Base-by-base conservation (phyloP, 768 basidiomycete species). In the Pleurotus cornucopiae region DNA sequence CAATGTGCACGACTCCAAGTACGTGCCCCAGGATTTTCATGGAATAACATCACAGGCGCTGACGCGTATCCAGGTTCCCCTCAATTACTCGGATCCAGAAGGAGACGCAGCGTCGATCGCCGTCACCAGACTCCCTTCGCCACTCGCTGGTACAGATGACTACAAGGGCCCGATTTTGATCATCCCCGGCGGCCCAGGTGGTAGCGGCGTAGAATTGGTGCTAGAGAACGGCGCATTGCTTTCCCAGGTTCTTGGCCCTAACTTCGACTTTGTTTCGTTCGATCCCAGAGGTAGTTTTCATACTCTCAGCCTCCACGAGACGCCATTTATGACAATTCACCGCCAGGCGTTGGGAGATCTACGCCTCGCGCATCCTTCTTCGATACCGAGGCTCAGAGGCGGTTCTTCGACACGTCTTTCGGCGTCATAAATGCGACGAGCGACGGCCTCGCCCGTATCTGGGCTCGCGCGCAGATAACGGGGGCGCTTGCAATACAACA, bases 111-210 rank as follows among this genome's bases (percentile, higher is more conserved):
- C 74, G 1, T 64, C 65, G 18, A 75, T 80, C 26, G 80, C 78
- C 1, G 55, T 80, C 6, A 69, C 72, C 18, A 71, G 76, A n/a
- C 66, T 71, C 34, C 74, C 74, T 2, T 70, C 78, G 5, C 55
- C 67, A 2, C 55, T 74, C 34, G 18, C 54, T 1, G 61, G 67
- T 1, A 41, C 51, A 1, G 57, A 63, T 4, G 60, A 65, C 6
- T 79, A 78, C 57, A 71, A 71, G 16, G 79, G 79, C 0, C 77
- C 77, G 1, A 66, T 79, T 12, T 62, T 79, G 4, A 67, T 76
- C 60, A 79, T 78, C 49, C 78, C 77, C 2, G 76, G 78, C n/a
- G 78, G 79, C 0, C 79, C 78, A 1, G 79, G 78, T 5, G 75
- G 72, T 4, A 74, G 75, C 55, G 77, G 79, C 4, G 70, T 78